Evolutionary conservation across 176 grass and related monocot genomes (phyloP).

Genomic region (Oryza officinalis): DNA sequence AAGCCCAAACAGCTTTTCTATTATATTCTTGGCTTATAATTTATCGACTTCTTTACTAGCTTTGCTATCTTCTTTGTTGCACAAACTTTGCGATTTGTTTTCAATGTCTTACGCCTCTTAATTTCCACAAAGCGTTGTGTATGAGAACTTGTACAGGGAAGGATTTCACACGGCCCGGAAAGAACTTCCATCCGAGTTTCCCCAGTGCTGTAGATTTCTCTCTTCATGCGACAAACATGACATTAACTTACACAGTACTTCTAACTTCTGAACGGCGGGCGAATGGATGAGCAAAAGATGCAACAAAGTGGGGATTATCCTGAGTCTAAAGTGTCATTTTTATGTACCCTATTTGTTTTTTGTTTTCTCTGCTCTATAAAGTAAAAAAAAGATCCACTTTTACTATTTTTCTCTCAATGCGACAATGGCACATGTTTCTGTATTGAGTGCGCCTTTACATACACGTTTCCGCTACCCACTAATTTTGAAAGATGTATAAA

Average conservation of each 20-base stretch:
- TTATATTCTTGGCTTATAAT: slow-evolving; percentile 9
- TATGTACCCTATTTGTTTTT: not conserved
- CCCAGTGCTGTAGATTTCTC: not conserved
- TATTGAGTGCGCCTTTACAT: not conserved
- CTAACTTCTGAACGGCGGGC: not conserved
- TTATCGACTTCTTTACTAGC: slow-evolving; percentile 17
- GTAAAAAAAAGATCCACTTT: not conserved
- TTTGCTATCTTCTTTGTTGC: slow-evolving; percentile 14
- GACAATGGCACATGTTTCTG: not conserved
- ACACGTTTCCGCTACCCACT: not conserved
- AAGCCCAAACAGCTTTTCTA: slow-evolving; percentile 17
- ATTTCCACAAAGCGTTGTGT: not conserved
- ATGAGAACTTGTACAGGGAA: not conserved
- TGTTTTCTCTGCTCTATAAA: not conserved
- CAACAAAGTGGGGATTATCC: not conserved
- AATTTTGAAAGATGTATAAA: not conserved
- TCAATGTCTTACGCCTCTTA: not conserved
- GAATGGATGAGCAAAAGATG: not conserved
- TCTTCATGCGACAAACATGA: not conserved
- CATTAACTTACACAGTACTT: not conserved
- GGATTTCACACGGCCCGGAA: not conserved
- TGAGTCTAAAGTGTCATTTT: not conserved
- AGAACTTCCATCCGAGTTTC: not conserved
- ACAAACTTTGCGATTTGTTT: not conserved
- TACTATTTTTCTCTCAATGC: not conserved